phyloP scores from a whole-genome alignment of 129 eudicot species.

The Escallonia rubra region DNA sequence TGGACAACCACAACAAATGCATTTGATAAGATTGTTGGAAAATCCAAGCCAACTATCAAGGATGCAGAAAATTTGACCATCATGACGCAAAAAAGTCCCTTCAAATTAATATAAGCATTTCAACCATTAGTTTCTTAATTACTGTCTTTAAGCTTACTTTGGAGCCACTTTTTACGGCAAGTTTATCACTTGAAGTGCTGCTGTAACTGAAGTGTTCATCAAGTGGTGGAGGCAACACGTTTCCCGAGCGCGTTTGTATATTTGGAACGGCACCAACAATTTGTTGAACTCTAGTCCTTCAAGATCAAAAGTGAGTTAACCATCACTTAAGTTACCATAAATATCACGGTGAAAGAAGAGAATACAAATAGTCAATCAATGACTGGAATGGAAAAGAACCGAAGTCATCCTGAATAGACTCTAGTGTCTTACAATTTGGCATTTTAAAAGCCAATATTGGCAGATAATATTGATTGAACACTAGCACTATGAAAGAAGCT shows the following conservation, averaged over 20 bases:
- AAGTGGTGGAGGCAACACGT: slow-evolving; percentile 61
- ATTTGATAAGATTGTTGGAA: slow-evolving; percentile 3
- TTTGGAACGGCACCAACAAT: slow-evolving; percentile 57
- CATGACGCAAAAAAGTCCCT: background rate
- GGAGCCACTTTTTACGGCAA: slow-evolving; percentile 32
- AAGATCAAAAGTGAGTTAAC: slow-evolving; percentile 8
- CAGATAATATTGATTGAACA: background rate
- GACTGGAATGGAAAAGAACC: background rate
- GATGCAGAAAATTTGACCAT: background rate
- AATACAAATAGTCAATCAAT: background rate
- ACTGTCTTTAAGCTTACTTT: slow-evolving; percentile 28
- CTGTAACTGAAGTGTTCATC: slow-evolving; percentile 30
- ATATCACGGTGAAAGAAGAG: background rate
- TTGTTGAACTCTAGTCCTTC: slow-evolving; percentile 80
- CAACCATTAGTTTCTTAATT: background rate
- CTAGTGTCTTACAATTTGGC: too few relatives aligned
- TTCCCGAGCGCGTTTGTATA: slow-evolving; percentile 49
- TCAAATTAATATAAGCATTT: background rate
- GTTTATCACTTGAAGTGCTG: slow-evolving; percentile 29
- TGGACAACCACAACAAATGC: slow-evolving; percentile 21
- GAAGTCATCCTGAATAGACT: slow-evolving; percentile 22
- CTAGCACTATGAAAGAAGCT: background rate
- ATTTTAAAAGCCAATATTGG: too few relatives aligned
- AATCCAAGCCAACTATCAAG: slow-evolving; percentile 22
- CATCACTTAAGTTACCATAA: slow-evolving; percentile 6